Conservation (phyloP, 1,284 basidiomycete species). For the Xanthoconium separans region DNA sequence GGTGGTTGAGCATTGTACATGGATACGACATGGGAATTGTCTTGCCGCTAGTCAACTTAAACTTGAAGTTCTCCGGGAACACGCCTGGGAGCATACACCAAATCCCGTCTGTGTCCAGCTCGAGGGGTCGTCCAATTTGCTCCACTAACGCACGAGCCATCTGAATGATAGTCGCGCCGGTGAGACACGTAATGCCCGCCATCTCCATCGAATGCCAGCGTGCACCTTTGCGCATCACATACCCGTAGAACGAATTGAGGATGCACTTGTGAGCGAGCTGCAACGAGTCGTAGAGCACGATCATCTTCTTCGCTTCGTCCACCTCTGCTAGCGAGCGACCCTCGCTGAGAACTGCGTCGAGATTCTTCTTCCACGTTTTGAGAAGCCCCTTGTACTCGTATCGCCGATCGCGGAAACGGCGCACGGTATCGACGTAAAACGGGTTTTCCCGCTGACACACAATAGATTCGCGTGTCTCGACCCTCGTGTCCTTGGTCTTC, state of each 20-base stretch:
- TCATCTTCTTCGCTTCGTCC: conserved; percentile 99
- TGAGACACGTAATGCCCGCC: conserved; percentile 99
- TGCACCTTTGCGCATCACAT: conserved; percentile 99
- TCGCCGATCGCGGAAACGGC: conserved; percentile 94
- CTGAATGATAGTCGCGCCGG: conserved; percentile 99
- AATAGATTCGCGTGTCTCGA: conserved; percentile 92
- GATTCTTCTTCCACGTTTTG: conserved; percentile 99
- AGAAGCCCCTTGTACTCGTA: conserved; percentile 99
- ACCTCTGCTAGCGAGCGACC: conserved; percentile 80
- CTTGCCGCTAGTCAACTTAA: conserved; percentile 89
- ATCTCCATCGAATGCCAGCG: conserved; percentile 99
- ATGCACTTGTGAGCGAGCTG: conserved; percentile 99
- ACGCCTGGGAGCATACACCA: conserved; percentile 99
- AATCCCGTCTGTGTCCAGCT: conserved; percentile 98
- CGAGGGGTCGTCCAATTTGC: conserved; percentile 95
- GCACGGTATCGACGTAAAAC: conserved; percentile 99
- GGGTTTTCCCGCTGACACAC: conserved; percentile 99
- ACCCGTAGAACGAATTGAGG: conserved; percentile 99
- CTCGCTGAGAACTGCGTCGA: conserved; percentile 73
- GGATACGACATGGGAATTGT: conserved; percentile 93
- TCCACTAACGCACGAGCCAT: conserved; percentile 99
- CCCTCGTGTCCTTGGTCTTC: conserved; percentile 98
- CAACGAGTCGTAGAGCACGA: conserved; percentile 99
- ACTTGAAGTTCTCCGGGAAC: conserved; percentile 98
- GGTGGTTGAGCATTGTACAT: conserved; percentile 99